phyloP scores from a whole-genome alignment of 306 rosid species.

The Pterocarpus santalinus region DNA sequence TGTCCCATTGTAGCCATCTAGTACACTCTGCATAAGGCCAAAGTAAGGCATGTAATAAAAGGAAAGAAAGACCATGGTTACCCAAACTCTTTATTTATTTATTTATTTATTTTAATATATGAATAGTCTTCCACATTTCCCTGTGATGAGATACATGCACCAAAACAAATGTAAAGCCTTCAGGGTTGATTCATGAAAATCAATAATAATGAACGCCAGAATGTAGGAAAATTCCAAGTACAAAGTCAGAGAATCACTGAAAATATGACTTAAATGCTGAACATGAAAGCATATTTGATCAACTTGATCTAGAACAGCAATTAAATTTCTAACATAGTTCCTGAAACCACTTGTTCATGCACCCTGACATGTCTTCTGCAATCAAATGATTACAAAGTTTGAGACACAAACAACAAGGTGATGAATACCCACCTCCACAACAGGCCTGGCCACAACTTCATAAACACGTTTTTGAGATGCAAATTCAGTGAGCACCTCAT shows the following conservation, averaged over 20 bases:
- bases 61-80: constrained; percentile 32
- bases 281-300: constrained; percentile 21
- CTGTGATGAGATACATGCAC: constrained; percentile 20
- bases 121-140: constrained; percentile 26
- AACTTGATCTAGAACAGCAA: not conserved
- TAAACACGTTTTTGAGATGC: constrained; percentile 98
- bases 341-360: constrained; percentile 22
- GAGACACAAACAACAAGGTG: constrained; percentile 26
- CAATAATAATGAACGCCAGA: constrained; percentile 3
- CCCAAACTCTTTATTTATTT: not conserved
- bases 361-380: constrained; percentile 14
- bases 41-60: constrained; percentile 46
- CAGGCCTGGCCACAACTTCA: constrained; percentile 98
- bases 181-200: constrained; percentile 15
- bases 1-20: constrained; percentile 98
- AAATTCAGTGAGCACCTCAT: constrained; percentile 97
- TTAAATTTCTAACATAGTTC: constrained; percentile 4
- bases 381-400: constrained; percentile 27
- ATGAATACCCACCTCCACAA: constrained; percentile 83
- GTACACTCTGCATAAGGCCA: constrained; percentile 76
- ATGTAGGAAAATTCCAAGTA: constrained; percentile 28
- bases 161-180: constrained; percentile 30
- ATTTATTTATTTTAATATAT: not conserved
- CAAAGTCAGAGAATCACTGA: not conserved
- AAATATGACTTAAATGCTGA: constrained; percentile 22